Conservation (phyloP, 2,329 filamentous ascomycete genomes). For the Chaetomium olivaceum region DNA sequence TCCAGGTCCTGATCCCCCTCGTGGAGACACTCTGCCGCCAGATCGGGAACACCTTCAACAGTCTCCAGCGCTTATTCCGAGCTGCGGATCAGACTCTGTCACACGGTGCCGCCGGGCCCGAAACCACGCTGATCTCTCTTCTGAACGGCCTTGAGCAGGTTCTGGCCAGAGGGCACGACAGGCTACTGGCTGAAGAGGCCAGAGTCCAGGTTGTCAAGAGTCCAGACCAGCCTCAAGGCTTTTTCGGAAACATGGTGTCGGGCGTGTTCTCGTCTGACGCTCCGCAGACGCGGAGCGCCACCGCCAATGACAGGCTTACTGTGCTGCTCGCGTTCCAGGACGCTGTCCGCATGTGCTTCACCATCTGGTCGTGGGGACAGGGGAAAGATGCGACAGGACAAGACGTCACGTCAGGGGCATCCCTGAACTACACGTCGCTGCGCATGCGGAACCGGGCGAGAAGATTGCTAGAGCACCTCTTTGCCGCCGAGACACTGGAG, state of each 20-base stretch:
- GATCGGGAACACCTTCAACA: slow-evolving; percentile 70
- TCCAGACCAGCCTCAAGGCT: slow-evolving; percentile 79
- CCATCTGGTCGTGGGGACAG: slow-evolving; percentile 92
- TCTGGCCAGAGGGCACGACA: slow-evolving; percentile 82
- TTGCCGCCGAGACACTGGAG: slow-evolving; percentile 87
- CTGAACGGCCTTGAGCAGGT: slow-evolving; percentile 93
- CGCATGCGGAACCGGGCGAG: slow-evolving; percentile 88
- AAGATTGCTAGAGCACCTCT: slow-evolving; percentile 86
- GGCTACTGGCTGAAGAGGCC: slow-evolving; percentile 73
- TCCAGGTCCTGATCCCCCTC: slow-evolving; percentile 85
- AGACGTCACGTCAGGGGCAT: slow-evolving; percentile 70
- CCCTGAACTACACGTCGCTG: slow-evolving; percentile 86
- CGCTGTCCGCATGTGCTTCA: slow-evolving; percentile 86
- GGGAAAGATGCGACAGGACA: slow-evolving; percentile 58
- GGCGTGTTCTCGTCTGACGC: slow-evolving; percentile 82
- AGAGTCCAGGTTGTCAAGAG: slow-evolving; percentile 69
- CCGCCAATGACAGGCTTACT: slow-evolving; percentile 90
- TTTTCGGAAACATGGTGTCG: slow-evolving; percentile 93
- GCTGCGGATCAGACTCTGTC: slow-evolving; percentile 25
- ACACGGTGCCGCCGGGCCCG: slow-evolving; percentile 50
- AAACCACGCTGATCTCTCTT: slow-evolving; percentile 76
- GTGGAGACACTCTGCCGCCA: slow-evolving; percentile 87
- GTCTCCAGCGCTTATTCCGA: slow-evolving; percentile 66
- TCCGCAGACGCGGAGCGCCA: slow-evolving; percentile 73
- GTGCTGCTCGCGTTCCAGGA: slow-evolving; percentile 97